These are phyloP conservation scores for Xylariaceae sp. DNA, from an alignment of 2,329 filamentous ascomycete genomes.

Conservation along the genomic window DNA sequence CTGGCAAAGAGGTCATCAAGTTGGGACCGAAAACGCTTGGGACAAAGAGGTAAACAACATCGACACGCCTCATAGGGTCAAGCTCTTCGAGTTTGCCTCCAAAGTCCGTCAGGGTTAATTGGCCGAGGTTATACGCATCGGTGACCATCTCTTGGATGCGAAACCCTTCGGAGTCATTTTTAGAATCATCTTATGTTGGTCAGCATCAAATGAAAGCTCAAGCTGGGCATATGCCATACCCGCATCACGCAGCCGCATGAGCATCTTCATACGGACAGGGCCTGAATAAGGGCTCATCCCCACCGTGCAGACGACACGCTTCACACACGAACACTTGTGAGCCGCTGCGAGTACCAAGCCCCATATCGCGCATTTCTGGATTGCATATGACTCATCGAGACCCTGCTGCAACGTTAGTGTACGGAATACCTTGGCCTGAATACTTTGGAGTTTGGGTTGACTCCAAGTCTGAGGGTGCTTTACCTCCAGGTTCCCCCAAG, in stretches of 20 bases:
- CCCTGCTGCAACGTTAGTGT: no score
- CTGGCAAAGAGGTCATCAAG: background rate
- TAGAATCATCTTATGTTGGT: background rate
- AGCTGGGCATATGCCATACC: background rate
- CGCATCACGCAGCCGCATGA: background rate
- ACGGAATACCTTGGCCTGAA: no score
- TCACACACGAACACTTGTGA: background rate
- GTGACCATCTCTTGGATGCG: no score
- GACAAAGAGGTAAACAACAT: background rate
- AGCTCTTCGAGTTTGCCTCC: no score
- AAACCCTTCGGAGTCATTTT: background rate
- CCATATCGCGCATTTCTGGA: no score
- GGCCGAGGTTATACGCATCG: no score
- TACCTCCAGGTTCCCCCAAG: no score
- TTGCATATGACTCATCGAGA: no score
- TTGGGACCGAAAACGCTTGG: slow-evolving; percentile 3
- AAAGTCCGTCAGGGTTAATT: no score
- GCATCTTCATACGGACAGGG: no score
- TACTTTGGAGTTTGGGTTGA: no score
- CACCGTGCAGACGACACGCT: background rate
- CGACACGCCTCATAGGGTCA: background rate
- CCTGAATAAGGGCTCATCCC: background rate
- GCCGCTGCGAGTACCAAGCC: background rate
- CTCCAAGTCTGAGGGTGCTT: no score
- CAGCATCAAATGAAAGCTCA: background rate